Evolutionary conservation across 228 moss, liverwort and hornwort genomes (phyloP).

Genomic region (Sphagnum magellanicum): DNA sequence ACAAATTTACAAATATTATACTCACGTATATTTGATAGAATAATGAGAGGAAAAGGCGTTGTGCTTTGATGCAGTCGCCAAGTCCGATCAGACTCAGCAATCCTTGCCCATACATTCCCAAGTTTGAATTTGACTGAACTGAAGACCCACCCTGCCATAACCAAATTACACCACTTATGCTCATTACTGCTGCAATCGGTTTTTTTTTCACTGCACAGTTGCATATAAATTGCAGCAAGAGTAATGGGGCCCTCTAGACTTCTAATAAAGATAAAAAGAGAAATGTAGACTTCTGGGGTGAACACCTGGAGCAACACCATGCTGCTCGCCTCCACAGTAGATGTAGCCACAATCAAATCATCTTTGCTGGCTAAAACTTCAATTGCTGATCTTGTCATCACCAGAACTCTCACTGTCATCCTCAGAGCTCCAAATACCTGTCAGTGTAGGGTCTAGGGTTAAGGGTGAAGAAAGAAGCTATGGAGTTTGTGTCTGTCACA

Average conservation of each 20-base stretch:
- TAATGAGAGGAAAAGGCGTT: conserved; percentile 77
- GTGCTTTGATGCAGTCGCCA: conserved; percentile 78
- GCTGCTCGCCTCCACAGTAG: conserved; percentile 81
- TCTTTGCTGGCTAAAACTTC: conserved; percentile 73
- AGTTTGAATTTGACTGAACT: conserved; percentile 74
- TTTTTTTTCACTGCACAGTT: no score
- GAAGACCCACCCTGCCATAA: conserved; percentile 73
- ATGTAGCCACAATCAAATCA: conserved; percentile 65
- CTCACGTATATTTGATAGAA: conserved; percentile 86
- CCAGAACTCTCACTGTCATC: conserved; percentile 73
- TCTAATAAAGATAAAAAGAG: no score
- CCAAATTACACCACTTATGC: background rate
- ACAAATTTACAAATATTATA: background rate
- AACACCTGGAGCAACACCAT: conserved; percentile 68
- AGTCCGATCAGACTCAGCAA: conserved; percentile 67
- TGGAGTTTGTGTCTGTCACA: no score
- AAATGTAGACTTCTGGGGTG: no score
- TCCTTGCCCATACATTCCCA: conserved; percentile 95
- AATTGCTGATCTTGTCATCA: conserved; percentile 68
- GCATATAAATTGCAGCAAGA: no score
- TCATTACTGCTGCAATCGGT: no score
- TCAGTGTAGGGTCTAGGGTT: background rate
- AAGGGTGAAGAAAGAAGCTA: no score
- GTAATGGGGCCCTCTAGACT: no score
- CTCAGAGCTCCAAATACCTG: conserved; percentile 83